phyloP scores from a whole-genome alignment of 208 protist genomes.

The Acanthamoeba polyphaga region DNA sequence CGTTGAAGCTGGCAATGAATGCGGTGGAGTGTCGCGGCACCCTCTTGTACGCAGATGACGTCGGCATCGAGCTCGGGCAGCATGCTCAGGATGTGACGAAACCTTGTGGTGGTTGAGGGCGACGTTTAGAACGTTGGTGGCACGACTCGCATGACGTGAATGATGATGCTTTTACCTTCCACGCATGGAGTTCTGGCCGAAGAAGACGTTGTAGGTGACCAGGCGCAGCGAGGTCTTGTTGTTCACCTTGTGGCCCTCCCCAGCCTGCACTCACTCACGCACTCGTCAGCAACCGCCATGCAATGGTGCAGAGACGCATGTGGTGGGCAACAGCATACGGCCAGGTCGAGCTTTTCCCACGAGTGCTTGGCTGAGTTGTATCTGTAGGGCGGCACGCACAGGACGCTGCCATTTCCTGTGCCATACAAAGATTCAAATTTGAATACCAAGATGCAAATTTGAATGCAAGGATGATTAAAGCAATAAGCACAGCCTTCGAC shows the following conservation, averaged over 20 bases:
- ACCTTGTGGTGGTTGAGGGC: neutral
- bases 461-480: too few species aligned
- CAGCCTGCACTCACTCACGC: too few species aligned
- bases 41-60: slow-evolving; percentile 47
- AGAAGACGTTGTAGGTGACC: slow-evolving; percentile 59
- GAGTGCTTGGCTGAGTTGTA: neutral
- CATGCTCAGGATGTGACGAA: neutral
- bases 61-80: slow-evolving; percentile 37
- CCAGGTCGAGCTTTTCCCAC: neutral
- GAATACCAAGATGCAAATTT: too few species aligned
- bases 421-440: too few species aligned
- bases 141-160: too few species aligned
- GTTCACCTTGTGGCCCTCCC: neutral
- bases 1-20: neutral
- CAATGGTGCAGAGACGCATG: too few species aligned
- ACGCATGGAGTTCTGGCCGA: neutral
- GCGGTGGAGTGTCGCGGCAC: neutral
- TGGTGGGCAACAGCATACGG: neutral
- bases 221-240: neutral
- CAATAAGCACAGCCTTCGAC: too few species aligned
- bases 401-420: neutral
- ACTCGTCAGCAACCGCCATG: neutral
- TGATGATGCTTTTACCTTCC: neutral
- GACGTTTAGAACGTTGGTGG: too few species aligned
- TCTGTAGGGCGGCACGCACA: neutral